Base-by-base conservation (phyloP, 306 rosid genomes). In the Cucurbita argyrosperma region DNA sequence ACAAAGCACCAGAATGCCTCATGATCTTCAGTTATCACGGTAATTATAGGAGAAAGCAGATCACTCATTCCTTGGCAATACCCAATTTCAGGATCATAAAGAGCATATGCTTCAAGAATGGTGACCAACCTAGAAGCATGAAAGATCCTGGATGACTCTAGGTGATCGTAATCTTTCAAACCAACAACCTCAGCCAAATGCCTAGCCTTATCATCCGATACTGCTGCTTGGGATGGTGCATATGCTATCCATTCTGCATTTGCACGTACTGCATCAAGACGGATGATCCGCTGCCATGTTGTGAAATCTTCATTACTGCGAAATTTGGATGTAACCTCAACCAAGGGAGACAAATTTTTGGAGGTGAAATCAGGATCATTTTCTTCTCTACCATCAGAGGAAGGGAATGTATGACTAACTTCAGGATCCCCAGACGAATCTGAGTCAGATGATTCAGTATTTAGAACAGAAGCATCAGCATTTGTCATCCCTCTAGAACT, bases 31-130 rank as follows among this genome's bases (percentile, higher is more conserved):
- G 90, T 49, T 55, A 94, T 81, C 45, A 94, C 96, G 46, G 88
- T 69, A 78, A 88, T 78, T 74, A 94, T 94, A 42, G 99, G 99
- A 70, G 99, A 94, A 49, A 94, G 94, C 37, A 94, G 83, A 86
- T 94, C 99, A 26, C 99, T 94, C 99, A 94, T 94, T 15, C 99
- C 99, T 83, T 94, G 99, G 81, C 97, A 91, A 84, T 94, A 94
- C 43, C 99, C 99, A 72, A 94, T 91, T 85, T 94, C 99, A 23
- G 96, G 91, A 83, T 94, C 99, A 26, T 83, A 84, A 13, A 94
- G 83, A 23, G 99, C 99, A 82, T 94, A 94, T 46, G 99, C 99
- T 87, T 94, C 99, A 15, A 94, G 99, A 77, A 91, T 89, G 50
- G 99, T 97, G 77, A 94, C 99, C 37, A 94, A 77, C 45, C 99